Conservation (phyloP, 1,284 basidiomycete genomes). For the Chondrostereum purpureum region DNA sequence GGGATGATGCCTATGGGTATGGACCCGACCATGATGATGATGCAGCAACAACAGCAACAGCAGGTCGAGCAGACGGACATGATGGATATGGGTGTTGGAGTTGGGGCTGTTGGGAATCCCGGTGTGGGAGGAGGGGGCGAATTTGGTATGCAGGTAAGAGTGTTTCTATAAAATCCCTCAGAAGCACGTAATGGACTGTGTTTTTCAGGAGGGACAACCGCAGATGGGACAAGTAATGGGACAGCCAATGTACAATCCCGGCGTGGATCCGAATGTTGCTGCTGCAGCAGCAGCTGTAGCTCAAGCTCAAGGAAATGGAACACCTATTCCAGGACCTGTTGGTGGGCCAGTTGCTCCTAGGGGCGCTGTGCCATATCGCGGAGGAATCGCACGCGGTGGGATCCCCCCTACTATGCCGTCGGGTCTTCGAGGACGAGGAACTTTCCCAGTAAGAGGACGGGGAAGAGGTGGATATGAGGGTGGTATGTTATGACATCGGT, state of each 20-base stretch:
- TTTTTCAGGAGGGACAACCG: slow-evolving; percentile 25
- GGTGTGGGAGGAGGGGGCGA: slow-evolving; percentile 40
- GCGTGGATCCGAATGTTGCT: slow-evolving; percentile 1
- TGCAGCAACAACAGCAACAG: slow-evolving; percentile 44
- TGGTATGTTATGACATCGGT: slow-evolving; percentile 27
- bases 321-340: slow-evolving; percentile 16
- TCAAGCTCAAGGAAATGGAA: slow-evolving; percentile 35
- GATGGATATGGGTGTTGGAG: slow-evolving; percentile 35
- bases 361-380: slow-evolving; percentile 45
- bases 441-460: slow-evolving; percentile 42
- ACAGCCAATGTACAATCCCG: slow-evolving; percentile 47
- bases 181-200: not conserved
- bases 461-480: slow-evolving; percentile 38
- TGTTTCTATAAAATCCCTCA: not conserved
- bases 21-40: slow-evolving; percentile 40
- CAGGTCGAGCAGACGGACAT: slow-evolving; percentile 34
- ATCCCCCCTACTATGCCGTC: slow-evolving; percentile 16
- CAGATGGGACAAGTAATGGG: slow-evolving; percentile 20
- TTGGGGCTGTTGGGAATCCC: slow-evolving; percentile 17
- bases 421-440: slow-evolving; percentile 31
- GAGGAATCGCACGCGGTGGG: too few relatives aligned
- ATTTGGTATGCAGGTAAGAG: slow-evolving; percentile 34
- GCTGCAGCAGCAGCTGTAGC: slow-evolving; percentile 20
- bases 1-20: slow-evolving; percentile 50
- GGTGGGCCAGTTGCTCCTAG: slow-evolving; percentile 30